A percentile compares a stretch with the other conserved stretches of the same genome.
phyloP scores from a whole-genome alignment of 352 stramenopile species.

The Phytophthora lateralis region DNA sequence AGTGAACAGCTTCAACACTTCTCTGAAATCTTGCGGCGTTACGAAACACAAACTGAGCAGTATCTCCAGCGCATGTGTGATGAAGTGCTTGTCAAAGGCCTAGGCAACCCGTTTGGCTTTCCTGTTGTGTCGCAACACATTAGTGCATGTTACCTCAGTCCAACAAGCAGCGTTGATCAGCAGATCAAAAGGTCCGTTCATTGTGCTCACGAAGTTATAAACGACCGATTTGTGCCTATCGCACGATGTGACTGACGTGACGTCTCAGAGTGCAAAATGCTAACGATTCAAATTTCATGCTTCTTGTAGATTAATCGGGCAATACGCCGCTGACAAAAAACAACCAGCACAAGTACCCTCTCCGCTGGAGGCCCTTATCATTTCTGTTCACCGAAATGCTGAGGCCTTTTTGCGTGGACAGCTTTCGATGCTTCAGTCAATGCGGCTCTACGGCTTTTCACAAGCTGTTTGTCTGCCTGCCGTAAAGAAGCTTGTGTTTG shows the following conservation, averaged over 20 bases:
- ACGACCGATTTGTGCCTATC: not conserved
- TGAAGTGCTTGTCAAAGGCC: constrained; percentile 75
- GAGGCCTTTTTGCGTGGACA: constrained; percentile 78
- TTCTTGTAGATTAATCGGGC: constrained; percentile 51
- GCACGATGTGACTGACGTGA: too few relatives aligned
- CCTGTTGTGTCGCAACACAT: constrained; percentile 84
- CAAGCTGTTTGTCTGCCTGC: constrained; percentile 57
- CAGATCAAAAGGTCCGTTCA: constrained; percentile 66
- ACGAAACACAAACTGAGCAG: constrained; percentile 46
- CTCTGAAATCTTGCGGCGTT: constrained; percentile 46
- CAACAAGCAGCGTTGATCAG: constrained; percentile 57
- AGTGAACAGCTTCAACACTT: constrained; percentile 41
- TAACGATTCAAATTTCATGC: constrained; percentile 10
- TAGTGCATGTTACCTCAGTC: constrained; percentile 73
- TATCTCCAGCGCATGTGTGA: constrained; percentile 74
- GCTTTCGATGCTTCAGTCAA: constrained; percentile 69
- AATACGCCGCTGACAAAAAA: constrained; percentile 59
- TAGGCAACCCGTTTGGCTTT: constrained; percentile 78
- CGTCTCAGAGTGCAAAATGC: not conserved
- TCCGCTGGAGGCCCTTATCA: constrained; percentile 66
- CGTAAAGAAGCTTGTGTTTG: constrained; percentile 77
- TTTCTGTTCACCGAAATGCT: constrained; percentile 71
- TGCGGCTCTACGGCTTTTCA: constrained; percentile 69
- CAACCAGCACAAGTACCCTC: constrained; percentile 47
- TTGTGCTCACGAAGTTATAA: not conserved